Evolutionary conservation across 164 flowering plant species (phyloP).

Genomic region (Nelumbo lutea): DNA sequence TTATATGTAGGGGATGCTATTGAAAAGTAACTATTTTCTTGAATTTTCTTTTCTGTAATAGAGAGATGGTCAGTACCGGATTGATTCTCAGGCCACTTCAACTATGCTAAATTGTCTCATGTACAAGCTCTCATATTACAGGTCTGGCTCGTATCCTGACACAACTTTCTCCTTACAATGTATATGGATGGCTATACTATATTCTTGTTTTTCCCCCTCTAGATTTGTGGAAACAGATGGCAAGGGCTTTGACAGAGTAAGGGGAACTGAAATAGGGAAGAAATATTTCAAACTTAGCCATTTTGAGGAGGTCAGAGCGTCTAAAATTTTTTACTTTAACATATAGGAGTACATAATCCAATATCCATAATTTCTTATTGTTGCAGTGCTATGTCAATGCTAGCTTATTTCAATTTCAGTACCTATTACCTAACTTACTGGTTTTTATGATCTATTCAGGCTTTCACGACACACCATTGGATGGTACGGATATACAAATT

Average conservation of each 20-base stretch:
- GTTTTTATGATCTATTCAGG: constrained; percentile 29
- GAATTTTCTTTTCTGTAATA: constrained; percentile 13
- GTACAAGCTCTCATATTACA: constrained; percentile 98
- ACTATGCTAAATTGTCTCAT: constrained; percentile 94
- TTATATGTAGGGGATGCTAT: not conserved
- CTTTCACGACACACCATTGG: constrained; percentile 98
- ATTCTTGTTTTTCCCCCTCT: not conserved
- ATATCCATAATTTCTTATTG: not conserved
- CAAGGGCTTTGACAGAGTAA: constrained; percentile 85
- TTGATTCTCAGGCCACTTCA: constrained; percentile 92
- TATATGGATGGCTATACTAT: constrained; percentile 6
- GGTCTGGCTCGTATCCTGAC: constrained; percentile 37
- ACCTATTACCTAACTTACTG: not conserved
- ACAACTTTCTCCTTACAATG: not conserved
- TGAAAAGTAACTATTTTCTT: not conserved
- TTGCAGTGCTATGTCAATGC: not conserved
- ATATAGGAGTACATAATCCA: not conserved
- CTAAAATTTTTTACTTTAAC: not conserved
- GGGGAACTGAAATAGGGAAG: constrained; percentile 95
- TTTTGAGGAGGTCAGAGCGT: constrained; percentile 84
- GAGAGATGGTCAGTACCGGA: constrained; percentile 97
- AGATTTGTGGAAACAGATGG: constrained; percentile 99
- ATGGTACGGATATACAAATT: constrained; percentile 95
- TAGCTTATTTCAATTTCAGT: no score
- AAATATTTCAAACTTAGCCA: constrained; percentile 86